These are phyloP conservation scores for Paracamarosporium sp. DNA, from an alignment of 2,329 filamentous ascomycete genomes.

Conservation along the genomic window DNA sequence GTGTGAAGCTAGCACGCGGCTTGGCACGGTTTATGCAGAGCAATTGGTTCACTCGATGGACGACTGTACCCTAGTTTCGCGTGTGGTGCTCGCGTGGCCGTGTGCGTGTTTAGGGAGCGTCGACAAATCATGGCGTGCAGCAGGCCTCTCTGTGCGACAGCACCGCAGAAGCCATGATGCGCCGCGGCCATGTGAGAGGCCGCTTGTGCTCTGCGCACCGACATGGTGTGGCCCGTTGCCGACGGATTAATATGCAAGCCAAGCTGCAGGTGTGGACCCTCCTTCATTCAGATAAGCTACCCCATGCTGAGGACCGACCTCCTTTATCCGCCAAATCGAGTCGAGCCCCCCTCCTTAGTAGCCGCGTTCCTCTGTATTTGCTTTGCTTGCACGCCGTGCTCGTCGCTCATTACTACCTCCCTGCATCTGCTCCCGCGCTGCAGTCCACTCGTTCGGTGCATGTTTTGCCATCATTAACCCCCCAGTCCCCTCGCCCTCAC, in stretches of 20 bases:
- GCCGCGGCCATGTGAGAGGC: not conserved
- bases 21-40: not conserved
- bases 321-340: slow-evolving; percentile 9
- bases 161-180: not conserved
- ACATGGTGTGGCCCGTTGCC: slow-evolving; percentile 1
- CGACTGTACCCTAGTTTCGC: not conserved
- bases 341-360: slow-evolving; percentile 8
- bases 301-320: slow-evolving; percentile 3
- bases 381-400: slow-evolving; percentile 2
- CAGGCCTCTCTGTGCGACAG: not conserved
- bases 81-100: not conserved
- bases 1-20: slow-evolving; percentile 2
- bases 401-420: slow-evolving; percentile 8
- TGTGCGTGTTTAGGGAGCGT: slow-evolving; percentile 2
- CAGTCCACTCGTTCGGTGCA: slow-evolving; percentile 16
- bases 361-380: slow-evolving; percentile 1
- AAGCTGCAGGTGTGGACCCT: slow-evolving; percentile 4
- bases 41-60: not conserved
- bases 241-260: slow-evolving; percentile 3
- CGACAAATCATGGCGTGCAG: not conserved
- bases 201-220: not conserved
- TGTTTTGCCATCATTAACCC: slow-evolving; percentile 14
- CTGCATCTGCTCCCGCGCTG: not conserved
- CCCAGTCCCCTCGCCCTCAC: slow-evolving; percentile 12
- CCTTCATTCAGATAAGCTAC: slow-evolving; percentile 15